Percentiles rank a stretch among this genome's conserved stretches.
These are phyloP conservation scores for Venturia nashicola DNA, from an alignment of 2,329 filamentous ascomycete genomes.

Conservation along the genomic window DNA sequence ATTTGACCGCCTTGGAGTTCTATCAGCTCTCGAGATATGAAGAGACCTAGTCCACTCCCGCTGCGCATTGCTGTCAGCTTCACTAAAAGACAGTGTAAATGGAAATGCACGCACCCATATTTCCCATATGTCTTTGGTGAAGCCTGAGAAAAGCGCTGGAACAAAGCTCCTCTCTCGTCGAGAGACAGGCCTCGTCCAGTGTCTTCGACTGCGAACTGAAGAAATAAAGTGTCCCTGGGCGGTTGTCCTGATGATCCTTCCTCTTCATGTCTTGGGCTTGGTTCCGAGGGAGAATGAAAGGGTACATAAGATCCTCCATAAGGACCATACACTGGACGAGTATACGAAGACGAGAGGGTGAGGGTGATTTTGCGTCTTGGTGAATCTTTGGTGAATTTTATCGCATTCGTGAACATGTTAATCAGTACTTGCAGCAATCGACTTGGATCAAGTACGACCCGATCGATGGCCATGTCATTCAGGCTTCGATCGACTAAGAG, in stretches of 20 bases:
- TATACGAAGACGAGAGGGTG: neutral
- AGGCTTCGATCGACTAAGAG: constrained; percentile 3
- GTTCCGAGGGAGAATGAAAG: neutral
- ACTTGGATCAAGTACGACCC: neutral
- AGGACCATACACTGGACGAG: neutral
- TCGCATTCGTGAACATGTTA: constrained; percentile 7
- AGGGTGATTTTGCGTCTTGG: neutral
- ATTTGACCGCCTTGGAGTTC: constrained; percentile 60
- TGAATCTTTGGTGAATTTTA: constrained; percentile 3
- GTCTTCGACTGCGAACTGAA: constrained; percentile 52
- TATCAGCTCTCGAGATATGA: constrained; percentile 55
- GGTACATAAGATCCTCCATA: neutral
- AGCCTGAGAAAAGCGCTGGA: constrained; percentile 58
- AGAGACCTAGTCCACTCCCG: constrained; percentile 47
- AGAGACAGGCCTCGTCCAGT: constrained; percentile 51
- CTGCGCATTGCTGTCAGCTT: neutral
- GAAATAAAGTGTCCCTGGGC: constrained; percentile 24
- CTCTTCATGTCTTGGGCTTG: neutral
- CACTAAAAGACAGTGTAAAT: neutral
- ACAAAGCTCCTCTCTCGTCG: constrained; percentile 43
- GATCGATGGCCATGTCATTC: neutral
- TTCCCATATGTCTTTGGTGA: constrained; percentile 42
- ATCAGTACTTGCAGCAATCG: constrained; percentile 7
- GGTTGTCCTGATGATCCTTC: neutral
- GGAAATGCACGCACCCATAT: neutral